A percentile compares a stretch with the other conserved stretches of the same genome.
Conservation (phyloP, 805 yeast genomes). For the Saccharomycopsis sp. region DNA sequence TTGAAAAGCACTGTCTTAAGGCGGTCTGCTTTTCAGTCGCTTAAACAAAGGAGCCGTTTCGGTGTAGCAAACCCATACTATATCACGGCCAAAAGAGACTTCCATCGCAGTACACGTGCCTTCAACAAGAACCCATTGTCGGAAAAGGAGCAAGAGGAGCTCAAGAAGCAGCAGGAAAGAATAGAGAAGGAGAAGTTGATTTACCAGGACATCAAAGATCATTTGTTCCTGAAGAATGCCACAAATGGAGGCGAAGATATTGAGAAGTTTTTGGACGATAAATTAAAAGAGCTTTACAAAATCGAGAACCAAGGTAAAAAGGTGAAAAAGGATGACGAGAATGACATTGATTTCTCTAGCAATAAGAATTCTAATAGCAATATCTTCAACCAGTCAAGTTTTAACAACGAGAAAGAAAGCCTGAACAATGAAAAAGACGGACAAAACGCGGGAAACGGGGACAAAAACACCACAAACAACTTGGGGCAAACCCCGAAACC, state of each 20-base stretch:
- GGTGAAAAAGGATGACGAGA: neutral
- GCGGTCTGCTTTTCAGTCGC: neutral
- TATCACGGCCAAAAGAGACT: neutral
- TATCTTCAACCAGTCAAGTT: neutral
- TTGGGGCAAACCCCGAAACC: constrained; percentile 8
- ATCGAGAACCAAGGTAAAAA: constrained; percentile 8
- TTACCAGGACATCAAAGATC: neutral
- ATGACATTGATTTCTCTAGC: neutral
- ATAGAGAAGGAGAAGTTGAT: neutral
- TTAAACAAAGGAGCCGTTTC: neutral
- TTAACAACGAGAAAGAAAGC: neutral
- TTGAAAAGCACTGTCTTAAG: neutral
- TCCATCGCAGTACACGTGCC: neutral
- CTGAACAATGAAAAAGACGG: neutral
- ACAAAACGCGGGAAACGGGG: neutral
- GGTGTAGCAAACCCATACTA: neutral
- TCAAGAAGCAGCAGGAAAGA: constrained; percentile 1
- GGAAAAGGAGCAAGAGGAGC: neutral
- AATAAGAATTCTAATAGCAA: neutral
- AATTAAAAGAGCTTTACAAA: constrained; percentile 6
- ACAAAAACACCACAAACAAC: constrained; percentile 2
- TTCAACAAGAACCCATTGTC: neutral
- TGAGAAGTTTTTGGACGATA: constrained; percentile 7
- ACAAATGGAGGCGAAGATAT: neutral
- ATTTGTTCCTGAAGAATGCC: neutral